Conservation (phyloP, 371 early-diverging fungal species). For the Zancudomyces culisetae region DNA sequence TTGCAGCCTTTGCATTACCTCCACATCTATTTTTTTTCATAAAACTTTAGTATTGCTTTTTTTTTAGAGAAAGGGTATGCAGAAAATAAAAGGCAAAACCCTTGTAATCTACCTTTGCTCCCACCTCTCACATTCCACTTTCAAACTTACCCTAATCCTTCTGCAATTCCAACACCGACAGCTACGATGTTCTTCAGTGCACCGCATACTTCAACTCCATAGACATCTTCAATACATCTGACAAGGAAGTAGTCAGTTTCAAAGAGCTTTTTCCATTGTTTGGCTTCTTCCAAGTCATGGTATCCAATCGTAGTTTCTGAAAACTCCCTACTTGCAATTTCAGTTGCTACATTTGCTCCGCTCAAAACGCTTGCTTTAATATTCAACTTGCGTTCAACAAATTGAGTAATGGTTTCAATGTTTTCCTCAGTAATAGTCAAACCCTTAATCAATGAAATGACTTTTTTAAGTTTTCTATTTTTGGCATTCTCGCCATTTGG, state of each 20-base stretch:
- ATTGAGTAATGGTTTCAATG: slow-evolving; percentile 72
- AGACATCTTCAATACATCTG: slow-evolving; percentile 62
- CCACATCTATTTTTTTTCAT: slow-evolving; percentile 35
- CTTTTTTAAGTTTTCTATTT: too few relatives aligned
- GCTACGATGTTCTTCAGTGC: slow-evolving; percentile 98
- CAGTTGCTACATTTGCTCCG: slow-evolving; percentile 98
- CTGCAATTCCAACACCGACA: slow-evolving; percentile 90
- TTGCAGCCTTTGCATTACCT: slow-evolving; percentile 91
- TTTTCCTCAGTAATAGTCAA: slow-evolving; percentile 56
- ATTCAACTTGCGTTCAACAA: slow-evolving; percentile 52
- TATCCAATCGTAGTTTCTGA: slow-evolving; percentile 93
- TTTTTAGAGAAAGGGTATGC: too few relatives aligned
- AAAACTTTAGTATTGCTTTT: too few relatives aligned
- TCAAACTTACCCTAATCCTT: slow-evolving; percentile 49
- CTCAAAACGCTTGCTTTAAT: slow-evolving; percentile 73
- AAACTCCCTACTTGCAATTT: slow-evolving; percentile 84
- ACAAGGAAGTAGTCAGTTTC: slow-evolving; percentile 75
- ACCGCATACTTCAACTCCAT: slow-evolving; percentile 93
- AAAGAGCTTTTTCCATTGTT: slow-evolving; percentile 59
- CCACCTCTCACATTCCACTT: too few relatives aligned
- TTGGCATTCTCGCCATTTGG: too few relatives aligned
- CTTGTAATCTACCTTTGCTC: too few relatives aligned
- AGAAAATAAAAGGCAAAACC: too few relatives aligned
- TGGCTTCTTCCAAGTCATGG: slow-evolving; percentile 42
- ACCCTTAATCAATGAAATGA: slow-evolving; percentile 92